Percentiles rank a stretch among this genome's conserved stretches.
phyloP scores from a whole-genome alignment of 2,329 filamentous ascomycete species.

The Penicillium sp. region DNA sequence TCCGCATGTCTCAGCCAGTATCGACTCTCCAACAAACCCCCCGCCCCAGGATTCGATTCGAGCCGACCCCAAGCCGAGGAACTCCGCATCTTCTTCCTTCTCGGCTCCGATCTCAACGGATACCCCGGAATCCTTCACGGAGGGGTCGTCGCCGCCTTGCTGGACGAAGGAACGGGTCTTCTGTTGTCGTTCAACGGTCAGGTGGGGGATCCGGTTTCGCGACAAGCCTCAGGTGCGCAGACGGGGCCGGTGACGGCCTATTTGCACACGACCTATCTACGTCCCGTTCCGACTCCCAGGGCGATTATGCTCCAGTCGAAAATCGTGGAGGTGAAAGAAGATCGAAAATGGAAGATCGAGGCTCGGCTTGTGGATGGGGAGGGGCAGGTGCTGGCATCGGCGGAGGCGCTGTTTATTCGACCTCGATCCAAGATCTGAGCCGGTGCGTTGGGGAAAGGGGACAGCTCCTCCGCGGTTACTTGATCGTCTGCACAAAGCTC shows the following conservation, averaged over 20 bases:
- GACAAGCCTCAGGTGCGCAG: background rate
- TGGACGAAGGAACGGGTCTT: slow-evolving; percentile 23
- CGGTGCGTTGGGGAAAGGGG: background rate
- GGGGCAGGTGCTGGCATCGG: slow-evolving; percentile 6
- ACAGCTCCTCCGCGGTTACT: too few relatives aligned
- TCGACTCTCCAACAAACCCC: background rate
- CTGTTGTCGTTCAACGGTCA: slow-evolving; percentile 5
- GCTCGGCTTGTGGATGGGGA: slow-evolving; percentile 11
- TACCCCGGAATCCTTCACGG: slow-evolving; percentile 24
- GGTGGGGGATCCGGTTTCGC: slow-evolving; percentile 1
- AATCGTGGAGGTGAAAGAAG: slow-evolving; percentile 9
- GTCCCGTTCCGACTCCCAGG: slow-evolving; percentile 15
- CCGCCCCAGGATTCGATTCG: background rate
- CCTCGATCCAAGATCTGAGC: slow-evolving; percentile 5
- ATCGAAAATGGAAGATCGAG: slow-evolving; percentile 15
- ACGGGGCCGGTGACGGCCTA: slow-evolving; percentile 17
- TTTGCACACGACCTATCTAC: slow-evolving; percentile 17
- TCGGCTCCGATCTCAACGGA: slow-evolving; percentile 23
- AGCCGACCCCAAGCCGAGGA: slow-evolving; percentile 5
- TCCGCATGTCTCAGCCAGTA: slow-evolving; percentile 6
- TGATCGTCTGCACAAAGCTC: too few relatives aligned
- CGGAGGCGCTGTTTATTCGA: slow-evolving; percentile 13
- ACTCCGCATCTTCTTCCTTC: slow-evolving; percentile 23
- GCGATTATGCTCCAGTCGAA: slow-evolving; percentile 10
- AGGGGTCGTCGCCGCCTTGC: slow-evolving; percentile 21